Evolutionary conservation across 1,139 yeast species (phyloP).

Genomic region (Zygotorulaspora mrakii): DNA sequence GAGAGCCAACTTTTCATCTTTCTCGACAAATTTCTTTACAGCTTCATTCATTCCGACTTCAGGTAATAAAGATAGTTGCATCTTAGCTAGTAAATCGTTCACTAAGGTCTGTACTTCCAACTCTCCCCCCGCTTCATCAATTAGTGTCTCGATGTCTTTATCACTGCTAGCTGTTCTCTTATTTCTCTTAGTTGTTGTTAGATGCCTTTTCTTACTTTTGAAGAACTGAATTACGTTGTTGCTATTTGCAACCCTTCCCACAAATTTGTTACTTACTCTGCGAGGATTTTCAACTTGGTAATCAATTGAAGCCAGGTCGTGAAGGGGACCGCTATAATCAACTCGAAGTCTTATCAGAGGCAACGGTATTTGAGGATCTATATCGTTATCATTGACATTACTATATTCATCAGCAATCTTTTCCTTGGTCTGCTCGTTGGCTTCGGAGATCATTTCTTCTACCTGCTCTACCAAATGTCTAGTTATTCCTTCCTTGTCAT

Average conservation of each 20-base stretch:
- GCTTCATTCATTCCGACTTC: conserved; percentile 75
- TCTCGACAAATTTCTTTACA: conserved; percentile 66
- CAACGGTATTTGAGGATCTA: conserved; percentile 44
- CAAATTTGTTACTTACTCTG: conserved; percentile 83
- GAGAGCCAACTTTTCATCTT: conserved; percentile 74
- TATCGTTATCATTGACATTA: conserved; percentile 18
- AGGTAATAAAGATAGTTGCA: conserved; percentile 66
- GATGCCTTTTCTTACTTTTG: conserved; percentile 41
- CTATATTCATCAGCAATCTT: conserved; percentile 31
- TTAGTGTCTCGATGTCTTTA: conserved; percentile 25
- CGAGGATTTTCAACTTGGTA: conserved; percentile 89
- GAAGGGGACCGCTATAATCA: conserved; percentile 64
- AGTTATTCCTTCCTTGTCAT: conserved; percentile 61
- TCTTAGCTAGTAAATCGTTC: conserved; percentile 55
- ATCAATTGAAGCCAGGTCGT: conserved; percentile 40
- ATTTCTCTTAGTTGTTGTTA: conserved; percentile 29
- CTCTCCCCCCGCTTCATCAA: conserved; percentile 35
- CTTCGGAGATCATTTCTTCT: conserved; percentile 60
- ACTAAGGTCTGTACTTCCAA: conserved; percentile 58
- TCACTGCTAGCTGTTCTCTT: conserved; percentile 29
- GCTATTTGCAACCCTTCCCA: conserved; percentile 85
- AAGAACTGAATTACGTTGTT: conserved; percentile 78
- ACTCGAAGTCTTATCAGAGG: conserved; percentile 82
- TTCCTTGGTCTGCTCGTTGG: conserved; percentile 49
- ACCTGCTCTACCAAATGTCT: conserved; percentile 60